Percentiles rank a stretch among this genome's conserved stretches.
phyloP scores from a whole-genome alignment of 2,329 filamentous ascomycete genomes.

The Fusarium longipes region DNA sequence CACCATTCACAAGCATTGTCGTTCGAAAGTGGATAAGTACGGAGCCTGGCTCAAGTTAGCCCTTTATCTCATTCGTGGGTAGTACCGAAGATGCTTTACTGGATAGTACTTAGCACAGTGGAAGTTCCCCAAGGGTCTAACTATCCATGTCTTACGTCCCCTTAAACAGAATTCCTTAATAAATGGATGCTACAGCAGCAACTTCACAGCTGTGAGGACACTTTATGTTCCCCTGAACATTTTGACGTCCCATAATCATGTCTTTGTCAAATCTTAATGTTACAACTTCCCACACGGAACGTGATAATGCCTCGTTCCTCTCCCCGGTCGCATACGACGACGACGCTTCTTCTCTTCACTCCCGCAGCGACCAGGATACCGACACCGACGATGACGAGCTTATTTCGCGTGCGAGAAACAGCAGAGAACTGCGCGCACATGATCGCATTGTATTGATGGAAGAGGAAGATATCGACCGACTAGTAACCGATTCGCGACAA shows the following conservation, averaged over 20 bases:
- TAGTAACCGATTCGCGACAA: constrained; percentile 65
- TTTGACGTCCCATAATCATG: constrained; percentile 35
- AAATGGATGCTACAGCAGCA: constrained; percentile 19
- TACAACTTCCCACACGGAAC: constrained; percentile 33
- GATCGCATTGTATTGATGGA: constrained; percentile 78
- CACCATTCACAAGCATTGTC: constrained; percentile 11
- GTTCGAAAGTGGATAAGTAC: constrained; percentile 12
- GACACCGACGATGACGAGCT: constrained; percentile 82
- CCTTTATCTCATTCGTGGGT: constrained; percentile 38
- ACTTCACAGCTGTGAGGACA: constrained; percentile 22
- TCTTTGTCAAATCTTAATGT: constrained; percentile 40
- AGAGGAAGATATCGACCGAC: constrained; percentile 75
- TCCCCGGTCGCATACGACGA: constrained; percentile 74
- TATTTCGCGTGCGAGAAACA: constrained; percentile 72
- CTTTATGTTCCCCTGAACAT: constrained; percentile 35
- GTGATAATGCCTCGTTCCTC: constrained; percentile 62
- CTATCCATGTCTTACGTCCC: constrained; percentile 37
- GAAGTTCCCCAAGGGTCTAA: constrained; percentile 19
- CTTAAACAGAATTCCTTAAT: constrained; percentile 33
- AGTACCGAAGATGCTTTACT: background rate
- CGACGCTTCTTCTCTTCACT: constrained; percentile 74
- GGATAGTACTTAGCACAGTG: background rate
- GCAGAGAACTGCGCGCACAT: constrained; percentile 74
- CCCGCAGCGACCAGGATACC: constrained; percentile 76
- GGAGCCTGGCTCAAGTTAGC: constrained; percentile 40